Conservation (phyloP, 2,329 filamentous ascomycete species). For the Colletotrichum agaves region DNA sequence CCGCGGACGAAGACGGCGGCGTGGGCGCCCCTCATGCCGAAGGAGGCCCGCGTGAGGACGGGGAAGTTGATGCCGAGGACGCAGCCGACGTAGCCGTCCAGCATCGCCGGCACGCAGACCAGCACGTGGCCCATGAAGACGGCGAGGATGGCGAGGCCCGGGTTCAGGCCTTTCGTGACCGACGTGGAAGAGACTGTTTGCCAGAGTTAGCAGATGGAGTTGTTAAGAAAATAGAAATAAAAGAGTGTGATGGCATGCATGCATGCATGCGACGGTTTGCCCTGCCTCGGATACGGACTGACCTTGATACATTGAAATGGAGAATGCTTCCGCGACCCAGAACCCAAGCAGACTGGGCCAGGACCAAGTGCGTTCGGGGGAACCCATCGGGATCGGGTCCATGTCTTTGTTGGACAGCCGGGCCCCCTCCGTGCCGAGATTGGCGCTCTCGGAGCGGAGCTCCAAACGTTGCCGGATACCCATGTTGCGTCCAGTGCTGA, state of each 20-base stretch:
- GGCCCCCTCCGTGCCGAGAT: conserved; percentile 29
- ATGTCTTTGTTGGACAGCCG: conserved; percentile 38
- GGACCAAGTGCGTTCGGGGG: conserved; percentile 36
- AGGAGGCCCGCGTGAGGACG: conserved; percentile 44
- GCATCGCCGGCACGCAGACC: conserved; percentile 37
- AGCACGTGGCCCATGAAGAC: conserved; percentile 38
- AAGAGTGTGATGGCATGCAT: too few relatives aligned
- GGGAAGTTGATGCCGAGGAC: conserved; percentile 45
- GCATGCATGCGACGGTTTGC: too few relatives aligned
- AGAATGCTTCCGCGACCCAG: conserved; percentile 39
- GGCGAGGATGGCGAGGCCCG: conserved; percentile 39
- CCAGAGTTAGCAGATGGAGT: not conserved
- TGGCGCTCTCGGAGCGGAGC: conserved; percentile 29
- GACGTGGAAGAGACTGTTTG: conserved; percentile 28
- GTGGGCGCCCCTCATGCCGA: conserved; percentile 43
- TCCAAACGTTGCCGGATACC: conserved; percentile 19
- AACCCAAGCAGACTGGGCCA: conserved; percentile 39
- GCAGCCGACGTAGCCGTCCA: conserved; percentile 42
- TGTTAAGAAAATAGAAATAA: too few relatives aligned
- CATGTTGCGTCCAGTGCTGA: conserved; percentile 8
- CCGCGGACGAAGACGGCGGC: conserved; percentile 48
- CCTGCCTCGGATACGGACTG: too few relatives aligned
- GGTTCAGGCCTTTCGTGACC: conserved; percentile 36
- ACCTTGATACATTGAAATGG: conserved; percentile 38
- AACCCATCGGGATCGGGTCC: conserved; percentile 38